Base-by-base conservation (phyloP, 2,329 filamentous ascomycete genomes). In the Clonostachys sp. region DNA sequence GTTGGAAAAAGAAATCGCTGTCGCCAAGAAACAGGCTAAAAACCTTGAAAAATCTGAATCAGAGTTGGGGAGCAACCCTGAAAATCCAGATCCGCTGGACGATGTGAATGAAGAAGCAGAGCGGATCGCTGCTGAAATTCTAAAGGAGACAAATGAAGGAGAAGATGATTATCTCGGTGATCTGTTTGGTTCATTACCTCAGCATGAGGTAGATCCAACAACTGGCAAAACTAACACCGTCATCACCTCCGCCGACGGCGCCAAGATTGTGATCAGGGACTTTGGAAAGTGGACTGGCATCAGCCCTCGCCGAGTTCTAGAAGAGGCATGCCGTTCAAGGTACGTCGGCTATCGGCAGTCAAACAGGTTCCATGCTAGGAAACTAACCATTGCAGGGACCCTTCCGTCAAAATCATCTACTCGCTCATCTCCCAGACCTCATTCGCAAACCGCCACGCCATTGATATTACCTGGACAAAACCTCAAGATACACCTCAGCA, bases 281-380 rank as follows among this genome's bases (percentile, higher is more conserved):
- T 96, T 97, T 73, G 91, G 89, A 2, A 90, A 89, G 63, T 84
- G 83, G 73, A 80, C 80, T 13, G 91, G 92, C 8, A 67, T 95
- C 33, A 87, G 73, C 55, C 91, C 92, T 14, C 80, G 83, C 51
- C 79, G 87, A 53, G 77, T 89, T 30, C 69, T 97, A 12, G 91
- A 96, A 63, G 91, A 96, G 63, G 81, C 89, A n/a, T 95, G 91
- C 62, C 85, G 87, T 56, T 81, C 90, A 52, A 86, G 86, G 86
- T 87, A 65, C 55, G 63, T 58, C 30, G 24, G 24, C 24, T 30
- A 30, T 10, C 3, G 24, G 24, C 24, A 30, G 24, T 10, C 24
- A 30, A 30, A 10, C 24, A 30, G 24, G 24, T 30, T 30, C 8
- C 9, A 30, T 30, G 24, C 8, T 30, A 30, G 24, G 20, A 30